phyloP scores from a whole-genome alignment of 768 basidiomycete genomes.

The Strobilomyces dryophilus region DNA sequence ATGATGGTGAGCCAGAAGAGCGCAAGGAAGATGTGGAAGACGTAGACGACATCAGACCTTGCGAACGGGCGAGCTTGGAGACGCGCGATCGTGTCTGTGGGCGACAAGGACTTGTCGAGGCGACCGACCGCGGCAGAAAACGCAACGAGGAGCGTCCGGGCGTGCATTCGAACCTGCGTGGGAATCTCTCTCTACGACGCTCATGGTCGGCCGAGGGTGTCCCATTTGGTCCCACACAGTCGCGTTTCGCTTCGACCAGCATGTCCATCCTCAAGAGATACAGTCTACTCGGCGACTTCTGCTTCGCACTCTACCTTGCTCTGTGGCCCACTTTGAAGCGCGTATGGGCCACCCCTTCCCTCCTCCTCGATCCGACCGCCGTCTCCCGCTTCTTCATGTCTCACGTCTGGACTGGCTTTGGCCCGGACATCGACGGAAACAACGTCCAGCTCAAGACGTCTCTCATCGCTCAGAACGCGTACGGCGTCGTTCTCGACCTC shows the following conservation, averaged over 20 bases:
- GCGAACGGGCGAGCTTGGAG: conserved; percentile 56
- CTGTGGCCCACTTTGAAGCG: conserved; percentile 44
- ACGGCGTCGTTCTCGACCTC: conserved; percentile 61
- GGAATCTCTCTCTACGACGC: no score
- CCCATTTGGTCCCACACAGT: not conserved
- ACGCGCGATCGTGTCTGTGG: conserved; percentile 56
- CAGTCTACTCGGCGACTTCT: conserved; percentile 40
- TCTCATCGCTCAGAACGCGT: conserved; percentile 52
- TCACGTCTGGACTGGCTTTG: conserved; percentile 52
- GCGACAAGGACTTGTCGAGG: conserved; percentile 75
- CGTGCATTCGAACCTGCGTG: no score
- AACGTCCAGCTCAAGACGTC: conserved; percentile 37
- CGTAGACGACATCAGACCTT: conserved; percentile 54
- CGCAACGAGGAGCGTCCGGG: conserved; percentile 35
- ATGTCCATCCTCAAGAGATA: conserved; percentile 26
- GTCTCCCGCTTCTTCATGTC: conserved; percentile 57
- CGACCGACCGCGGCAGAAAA: conserved; percentile 59
- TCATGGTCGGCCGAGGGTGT: not conserved
- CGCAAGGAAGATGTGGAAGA: conserved; percentile 61
- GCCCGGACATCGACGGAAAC: conserved; percentile 42
- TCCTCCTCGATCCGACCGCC: conserved; percentile 42
- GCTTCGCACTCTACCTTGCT: conserved; percentile 34
- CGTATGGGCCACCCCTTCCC: conserved; percentile 36
- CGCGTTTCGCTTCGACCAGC: not conserved
- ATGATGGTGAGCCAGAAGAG: conserved; percentile 72